Evolutionary conservation across 345 rosid species (phyloP), one percentile per base, ranked within the genome.

Genomic region (Eucalyptus regnans): DNA sequence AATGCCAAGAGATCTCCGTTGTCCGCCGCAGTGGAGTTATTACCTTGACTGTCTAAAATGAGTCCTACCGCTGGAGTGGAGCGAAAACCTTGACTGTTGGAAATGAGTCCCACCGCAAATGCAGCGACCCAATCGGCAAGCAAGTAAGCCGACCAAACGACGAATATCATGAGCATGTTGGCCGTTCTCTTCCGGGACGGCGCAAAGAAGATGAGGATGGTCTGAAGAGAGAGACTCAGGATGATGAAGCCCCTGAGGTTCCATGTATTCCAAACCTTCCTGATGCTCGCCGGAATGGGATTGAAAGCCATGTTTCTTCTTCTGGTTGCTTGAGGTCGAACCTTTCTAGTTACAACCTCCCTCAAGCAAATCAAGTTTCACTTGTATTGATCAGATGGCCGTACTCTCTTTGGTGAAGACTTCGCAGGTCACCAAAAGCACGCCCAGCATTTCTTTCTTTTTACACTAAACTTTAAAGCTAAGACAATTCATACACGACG

Each of bases 41-140:
- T 2, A 0, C 56, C 88, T 79, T 92, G 91, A 89, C 92, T 92
- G 88, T 92, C 89, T 87, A 96, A 91, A 85, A 96, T 95, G 86
- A 92, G 93, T 29, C 97, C 96, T 9, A 90, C 91, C 3, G 93
- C 93, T 52, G 29, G 4, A 2, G 4, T 2, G 0, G 56, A 79
- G 80, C 91, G 91, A 2, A 12, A 3, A 0, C 56, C 88, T 83
- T 92, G 91, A 89, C 92, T 92, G 88, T 92, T 90, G 88, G 97
- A 91, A 86, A 96, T 95, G 86, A 92, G 93, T 29, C 97, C 96
- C 9, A 94, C 91, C 2, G 93, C 93, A 41, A 92, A 95, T 71
- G 89, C 92, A 25, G 98, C 97, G 4, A 94, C 94, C 89, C 93
- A 90, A 41, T 96, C 97, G 27, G 97, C 97, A 2, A 93, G 91